Conservation (phyloP, 1,284 basidiomycete genomes). For the Ganoderma boninense region DNA sequence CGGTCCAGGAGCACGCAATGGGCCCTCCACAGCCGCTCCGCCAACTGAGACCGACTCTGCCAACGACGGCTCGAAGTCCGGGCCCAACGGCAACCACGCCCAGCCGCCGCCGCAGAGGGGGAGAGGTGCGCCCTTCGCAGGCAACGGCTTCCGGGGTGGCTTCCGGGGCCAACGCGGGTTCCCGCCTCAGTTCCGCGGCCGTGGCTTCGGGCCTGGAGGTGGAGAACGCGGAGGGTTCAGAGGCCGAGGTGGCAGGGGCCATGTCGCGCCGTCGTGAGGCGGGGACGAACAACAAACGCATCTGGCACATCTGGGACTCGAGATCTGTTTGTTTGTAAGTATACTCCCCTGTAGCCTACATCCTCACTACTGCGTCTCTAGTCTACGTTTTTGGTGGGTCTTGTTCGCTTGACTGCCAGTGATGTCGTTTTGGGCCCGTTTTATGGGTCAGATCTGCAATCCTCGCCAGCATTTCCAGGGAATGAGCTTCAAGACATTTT, state of each 20-base stretch:
- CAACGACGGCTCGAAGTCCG: constrained; percentile 21
- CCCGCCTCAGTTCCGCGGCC: constrained; percentile 35
- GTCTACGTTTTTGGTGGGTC: neutral
- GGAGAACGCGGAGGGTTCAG: constrained; percentile 31
- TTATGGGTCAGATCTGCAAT: no score
- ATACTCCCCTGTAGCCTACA: constrained; percentile 7
- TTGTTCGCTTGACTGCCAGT: no score
- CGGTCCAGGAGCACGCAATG: constrained; percentile 6
- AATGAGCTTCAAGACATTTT: neutral
- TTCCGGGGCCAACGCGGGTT: constrained; percentile 26
- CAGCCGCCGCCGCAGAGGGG: constrained; percentile 25
- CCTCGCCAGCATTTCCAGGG: no score
- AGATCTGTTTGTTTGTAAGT: neutral
- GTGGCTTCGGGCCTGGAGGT: constrained; percentile 38
- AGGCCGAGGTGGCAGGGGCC: constrained; percentile 34
- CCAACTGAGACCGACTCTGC: constrained; percentile 20
- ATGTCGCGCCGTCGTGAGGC: constrained; percentile 6
- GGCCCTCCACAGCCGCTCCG: neutral
- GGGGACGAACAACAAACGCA: neutral
- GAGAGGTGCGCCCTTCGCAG: constrained; percentile 38
- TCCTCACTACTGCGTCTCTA: neutral
- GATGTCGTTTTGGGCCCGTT: no score
- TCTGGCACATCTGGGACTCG: neutral
- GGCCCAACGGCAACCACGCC: constrained; percentile 15
- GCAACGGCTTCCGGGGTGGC: constrained; percentile 22